Conservation (phyloP, 225 moss, liverwort and hornwort genomes). For the Physcomitrium patens region DNA sequence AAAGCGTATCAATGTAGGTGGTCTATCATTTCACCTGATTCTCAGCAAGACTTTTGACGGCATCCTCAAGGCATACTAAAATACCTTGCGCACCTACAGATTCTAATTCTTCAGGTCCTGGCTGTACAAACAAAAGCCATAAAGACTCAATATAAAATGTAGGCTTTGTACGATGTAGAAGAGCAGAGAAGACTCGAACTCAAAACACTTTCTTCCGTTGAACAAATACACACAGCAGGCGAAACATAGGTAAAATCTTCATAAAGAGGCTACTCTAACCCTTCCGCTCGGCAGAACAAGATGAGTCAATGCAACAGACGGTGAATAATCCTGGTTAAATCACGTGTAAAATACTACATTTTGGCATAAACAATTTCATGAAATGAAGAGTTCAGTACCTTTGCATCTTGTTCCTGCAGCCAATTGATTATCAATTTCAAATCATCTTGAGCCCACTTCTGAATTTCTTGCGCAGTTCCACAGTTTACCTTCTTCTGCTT, state of each 20-base stretch:
- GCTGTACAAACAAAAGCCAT: constrained; percentile 50
- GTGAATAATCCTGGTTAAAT: neutral
- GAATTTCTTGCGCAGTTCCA: constrained; percentile 56
- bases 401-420: constrained; percentile 69
- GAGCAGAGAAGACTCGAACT: neutral
- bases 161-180: neutral
- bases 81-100: constrained; percentile 76
- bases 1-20: neutral
- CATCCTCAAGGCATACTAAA: constrained; percentile 80
- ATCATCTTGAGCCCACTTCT: constrained; percentile 74
- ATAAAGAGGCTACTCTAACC: neutral
- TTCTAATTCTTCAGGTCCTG: constrained; percentile 67
- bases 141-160: constrained; percentile 8
- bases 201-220: neutral
- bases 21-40: constrained; percentile 48
- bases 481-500: constrained; percentile 50
- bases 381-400: constrained; percentile 36
- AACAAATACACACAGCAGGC: neutral
- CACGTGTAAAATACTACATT: neutral
- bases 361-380: neutral
- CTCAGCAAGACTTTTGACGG: constrained; percentile 61
- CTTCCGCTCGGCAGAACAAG: neutral
- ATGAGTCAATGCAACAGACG: neutral
- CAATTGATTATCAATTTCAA: constrained; percentile 56
- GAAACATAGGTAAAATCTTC: neutral